A percentile compares a stretch with the other conserved stretches of the same genome.
phyloP scores from a whole-genome alignment of 1,139 yeast species.

The Hansenula sp. region DNA sequence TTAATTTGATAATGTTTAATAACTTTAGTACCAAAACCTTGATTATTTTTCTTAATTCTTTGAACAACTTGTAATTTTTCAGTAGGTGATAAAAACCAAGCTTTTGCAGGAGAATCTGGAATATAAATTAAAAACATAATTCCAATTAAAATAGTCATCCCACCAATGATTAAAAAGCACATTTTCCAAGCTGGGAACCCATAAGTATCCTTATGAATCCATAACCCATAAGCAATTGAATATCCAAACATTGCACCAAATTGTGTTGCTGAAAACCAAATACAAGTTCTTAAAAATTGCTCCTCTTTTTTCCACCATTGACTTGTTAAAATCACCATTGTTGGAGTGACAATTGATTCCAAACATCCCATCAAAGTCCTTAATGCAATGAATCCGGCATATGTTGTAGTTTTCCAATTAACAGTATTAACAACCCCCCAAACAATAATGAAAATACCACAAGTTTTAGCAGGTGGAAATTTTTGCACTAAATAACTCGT shows the following conservation, averaged over 20 bases:
- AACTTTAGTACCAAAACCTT: conserved; percentile 45
- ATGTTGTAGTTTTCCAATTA: too few species aligned
- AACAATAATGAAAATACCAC: too few species aligned
- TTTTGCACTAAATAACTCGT: too few species aligned
- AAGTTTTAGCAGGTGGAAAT: too few species aligned
- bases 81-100: conserved; percentile 41
- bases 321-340: too few species aligned
- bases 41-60: conserved; percentile 34
- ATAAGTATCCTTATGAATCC: conserved; percentile 28
- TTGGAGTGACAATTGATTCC: too few species aligned
- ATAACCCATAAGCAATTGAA: conserved; percentile 40
- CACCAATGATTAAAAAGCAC: conserved; percentile 43
- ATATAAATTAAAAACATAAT: conserved; percentile 34
- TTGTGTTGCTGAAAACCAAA: not conserved
- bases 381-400: too few species aligned
- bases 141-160: conserved; percentile 44
- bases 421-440: too few species aligned
- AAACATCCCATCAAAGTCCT: too few species aligned
- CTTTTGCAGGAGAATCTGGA: conserved; percentile 43
- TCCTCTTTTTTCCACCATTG: not conserved
- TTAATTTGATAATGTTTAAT: conserved; percentile 39
- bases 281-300: not conserved
- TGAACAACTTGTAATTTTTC: conserved; percentile 43
- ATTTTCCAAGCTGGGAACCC: conserved; percentile 43
- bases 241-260: not conserved